These are phyloP conservation scores for Amanita brunnescens DNA, from an alignment of 768 basidiomycete genomes.

Conservation along the genomic window DNA sequence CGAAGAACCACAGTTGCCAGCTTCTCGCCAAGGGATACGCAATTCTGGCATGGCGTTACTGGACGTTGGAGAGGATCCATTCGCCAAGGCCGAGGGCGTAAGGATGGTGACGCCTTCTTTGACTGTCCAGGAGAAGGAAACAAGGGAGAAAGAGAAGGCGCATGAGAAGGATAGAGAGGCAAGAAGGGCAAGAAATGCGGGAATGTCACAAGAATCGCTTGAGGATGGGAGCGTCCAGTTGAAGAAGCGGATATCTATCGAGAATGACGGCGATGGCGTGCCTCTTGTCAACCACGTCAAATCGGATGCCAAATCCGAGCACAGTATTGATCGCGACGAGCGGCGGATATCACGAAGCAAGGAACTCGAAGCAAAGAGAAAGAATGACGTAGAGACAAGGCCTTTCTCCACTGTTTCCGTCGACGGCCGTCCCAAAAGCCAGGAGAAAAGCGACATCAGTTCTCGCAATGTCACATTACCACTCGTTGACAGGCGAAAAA, in stretches of 20 bases:
- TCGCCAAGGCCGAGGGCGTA: constrained; percentile 48
- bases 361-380: constrained; percentile 1
- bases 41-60: constrained; percentile 25
- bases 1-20: constrained; percentile 10
- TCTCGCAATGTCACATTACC: constrained; percentile 3
- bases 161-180: neutral
- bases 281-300: neutral
- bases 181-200: neutral
- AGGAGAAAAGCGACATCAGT: neutral
- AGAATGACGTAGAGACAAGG: constrained; percentile 4
- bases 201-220: neutral
- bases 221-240: constrained; percentile 1
- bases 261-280: constrained; percentile 2
- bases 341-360: constrained; percentile 2
- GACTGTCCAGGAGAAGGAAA: neutral
- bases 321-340: neutral
- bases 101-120: constrained; percentile 29
- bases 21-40: constrained; percentile 19
- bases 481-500: neutral
- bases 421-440: constrained; percentile 14
- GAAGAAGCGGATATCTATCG: constrained; percentile 1
- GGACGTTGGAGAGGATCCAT: constrained; percentile 40
- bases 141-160: neutral
- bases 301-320: constrained; percentile 1
- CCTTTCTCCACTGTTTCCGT: constrained; percentile 17